Evolutionary conservation across 345 rosid genomes (phyloP), one percentile per base, ranked within the genome.

Genomic region (Populus ilicifolia): DNA sequence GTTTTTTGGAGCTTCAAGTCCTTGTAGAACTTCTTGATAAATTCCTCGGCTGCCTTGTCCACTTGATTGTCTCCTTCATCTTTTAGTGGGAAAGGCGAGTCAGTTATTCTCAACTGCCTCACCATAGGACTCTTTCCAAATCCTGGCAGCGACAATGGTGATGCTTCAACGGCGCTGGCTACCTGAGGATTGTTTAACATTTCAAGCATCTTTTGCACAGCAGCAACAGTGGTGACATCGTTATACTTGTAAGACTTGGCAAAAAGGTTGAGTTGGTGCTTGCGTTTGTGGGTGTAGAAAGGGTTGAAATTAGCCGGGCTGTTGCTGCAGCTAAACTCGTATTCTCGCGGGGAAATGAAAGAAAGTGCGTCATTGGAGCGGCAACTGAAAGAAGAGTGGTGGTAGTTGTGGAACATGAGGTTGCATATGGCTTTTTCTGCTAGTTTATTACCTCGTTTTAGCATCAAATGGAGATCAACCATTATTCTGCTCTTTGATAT

Each of bases 321-420:
- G 85, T 93, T 92, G 87, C 98, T 95, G 87, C 99, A 95, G 87
- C 98, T 91, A 84, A 95, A 95, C 85, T 95, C 99, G 77, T 93
- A 93, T 59, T 93, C 98, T 0, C 85, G 78, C 0, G 94, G 92
- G 35, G 92, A 89, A 6, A 90, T 35, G 86, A 89, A 90, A 38
- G 93, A 86, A 29, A 89, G 80, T 70, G 91, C 80, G 71, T 90
- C 92, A 68, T 76, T 75, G 20, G 97, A 89, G 20, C 90, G 91
- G 84, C 98, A 94, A 21, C 91, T 84, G 87, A 93, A 84, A 61
- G 87, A 77, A 8, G 90, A 81, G 33, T 39, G 35, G 65, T 63
- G 63, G 67, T 89, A 84, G 64, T 88, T 86, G 75, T 81, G 83
- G 74, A 79, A 62, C 44, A 81, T 35, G 82, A 90, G 90, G 80